These are phyloP conservation scores for Malassezia psittaci DNA, from an alignment of 1,284 basidiomycete species.

Conservation along the genomic window DNA sequence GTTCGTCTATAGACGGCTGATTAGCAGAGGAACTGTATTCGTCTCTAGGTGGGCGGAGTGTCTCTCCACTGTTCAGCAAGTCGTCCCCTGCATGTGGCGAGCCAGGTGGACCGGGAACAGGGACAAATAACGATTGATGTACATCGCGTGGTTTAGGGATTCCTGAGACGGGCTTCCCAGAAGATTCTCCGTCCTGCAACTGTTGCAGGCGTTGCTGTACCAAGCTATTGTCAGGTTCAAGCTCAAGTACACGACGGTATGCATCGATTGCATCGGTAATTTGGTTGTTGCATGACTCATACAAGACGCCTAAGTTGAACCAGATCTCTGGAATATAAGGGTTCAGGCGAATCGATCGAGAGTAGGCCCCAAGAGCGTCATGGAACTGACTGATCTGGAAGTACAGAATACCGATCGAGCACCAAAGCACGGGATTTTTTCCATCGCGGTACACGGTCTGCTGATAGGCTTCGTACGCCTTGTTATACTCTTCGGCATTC, in stretches of 20 bases:
- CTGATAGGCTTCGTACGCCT: slow-evolving; percentile 98
- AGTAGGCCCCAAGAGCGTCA: slow-evolving; percentile 95
- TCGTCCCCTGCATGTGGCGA: not conserved
- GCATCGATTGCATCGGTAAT: slow-evolving; percentile 97
- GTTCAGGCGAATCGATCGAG: slow-evolving; percentile 93
- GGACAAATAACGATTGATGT: slow-evolving; percentile 73
- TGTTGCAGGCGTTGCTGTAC: slow-evolving; percentile 50
- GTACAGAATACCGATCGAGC: slow-evolving; percentile 96
- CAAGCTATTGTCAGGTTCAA: slow-evolving; percentile 40
- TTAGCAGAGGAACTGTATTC: not conserved
- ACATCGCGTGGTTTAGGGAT: slow-evolving; percentile 87
- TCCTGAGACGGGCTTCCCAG: slow-evolving; percentile 63
- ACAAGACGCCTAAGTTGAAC: slow-evolving; percentile 93
- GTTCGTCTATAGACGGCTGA: not conserved
- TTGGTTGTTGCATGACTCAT: slow-evolving; percentile 98
- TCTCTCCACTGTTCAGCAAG: not conserved
- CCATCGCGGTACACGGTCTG: slow-evolving; percentile 98
- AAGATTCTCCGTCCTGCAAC: slow-evolving; percentile 68
- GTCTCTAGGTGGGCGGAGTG: not conserved
- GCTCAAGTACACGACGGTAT: slow-evolving; percentile 53
- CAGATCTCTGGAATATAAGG: slow-evolving; percentile 98
- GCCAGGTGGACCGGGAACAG: not conserved
- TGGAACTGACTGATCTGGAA: slow-evolving; percentile 99
- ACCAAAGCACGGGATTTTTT: slow-evolving; percentile 98
- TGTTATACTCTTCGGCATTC: slow-evolving; percentile 98